A percentile compares a stretch with the other conserved stretches of the same genome.
Conservation (phyloP, 148 eudicot species). For the Cornus florida region DNA sequence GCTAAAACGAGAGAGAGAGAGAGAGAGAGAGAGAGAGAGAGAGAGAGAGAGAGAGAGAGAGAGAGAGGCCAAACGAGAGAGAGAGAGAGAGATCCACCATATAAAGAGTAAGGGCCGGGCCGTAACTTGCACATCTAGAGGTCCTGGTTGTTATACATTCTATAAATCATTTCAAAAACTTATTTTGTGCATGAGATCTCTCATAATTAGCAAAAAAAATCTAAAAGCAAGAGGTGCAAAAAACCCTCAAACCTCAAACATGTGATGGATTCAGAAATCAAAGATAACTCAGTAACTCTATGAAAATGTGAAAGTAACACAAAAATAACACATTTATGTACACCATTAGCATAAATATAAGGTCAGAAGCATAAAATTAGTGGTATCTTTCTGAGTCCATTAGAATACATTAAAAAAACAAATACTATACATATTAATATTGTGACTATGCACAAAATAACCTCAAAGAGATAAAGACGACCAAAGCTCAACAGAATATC, state of each 20-base stretch:
- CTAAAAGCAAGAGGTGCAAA: too few species aligned
- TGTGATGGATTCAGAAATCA: background rate
- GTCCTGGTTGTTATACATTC: too few species aligned
- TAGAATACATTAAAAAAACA: background rate
- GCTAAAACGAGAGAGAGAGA: background rate
- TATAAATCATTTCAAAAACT: too few species aligned
- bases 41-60: background rate
- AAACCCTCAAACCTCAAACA: too few species aligned
- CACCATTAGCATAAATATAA: background rate
- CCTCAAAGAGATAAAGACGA: background rate
- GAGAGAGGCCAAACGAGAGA: too few species aligned
- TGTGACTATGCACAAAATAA: background rate
- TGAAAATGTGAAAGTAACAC: background rate
- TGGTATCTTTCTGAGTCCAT: background rate
- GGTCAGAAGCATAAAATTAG: background rate
- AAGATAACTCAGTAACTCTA: background rate
- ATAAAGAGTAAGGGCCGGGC: background rate
- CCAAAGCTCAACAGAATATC: background rate
- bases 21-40: background rate
- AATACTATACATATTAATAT: background rate
- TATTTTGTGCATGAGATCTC: too few species aligned
- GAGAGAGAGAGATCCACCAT: too few species aligned
- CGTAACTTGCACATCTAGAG: background rate
- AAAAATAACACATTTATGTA: background rate
- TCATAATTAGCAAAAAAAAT: too few species aligned